Base-by-base conservation (phyloP, 345 rosid species). In the Triadica sebifera region DNA sequence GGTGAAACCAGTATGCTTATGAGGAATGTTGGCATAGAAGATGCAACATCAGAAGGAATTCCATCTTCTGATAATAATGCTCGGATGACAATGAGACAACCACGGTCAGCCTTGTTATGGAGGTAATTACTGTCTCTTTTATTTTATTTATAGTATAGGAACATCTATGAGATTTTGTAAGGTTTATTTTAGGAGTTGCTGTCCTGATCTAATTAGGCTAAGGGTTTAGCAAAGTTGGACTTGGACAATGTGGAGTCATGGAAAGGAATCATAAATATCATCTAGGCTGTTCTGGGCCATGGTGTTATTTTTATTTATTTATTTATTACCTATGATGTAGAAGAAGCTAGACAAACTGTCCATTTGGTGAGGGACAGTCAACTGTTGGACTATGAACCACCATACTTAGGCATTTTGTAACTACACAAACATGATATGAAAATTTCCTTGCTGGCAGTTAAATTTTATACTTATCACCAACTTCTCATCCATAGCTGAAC, bases 31-130 rank as follows among this genome's bases (percentile, higher is more conserved):
- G 82, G 85, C 76, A 69, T 81, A 70, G 92, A 90, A 43, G 90
- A 87, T 76, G 77, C 81, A 69, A 45, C 70, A 58, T 72, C 85
- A 8, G 92, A 89, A 75, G 92, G 83, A 75, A 59, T 74, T 65
- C 24, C 75, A 60, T 77, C 85, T 39, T 65, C 77, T 47, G 94
- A 92, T 74, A 85, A 73, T 70, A 81, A 84, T 83, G 77, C 91
- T 85, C 86, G 81, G 63, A 78, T 87, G 73, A 82, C 85, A 34
- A 77, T 78, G 66, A 87, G 92, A 82, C 89, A 89, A 81, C 91
- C 94, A 64, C 88, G 87, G 58, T 91, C 99, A 70, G 96, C 93
- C 75, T 83, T 96, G 76, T 74, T 96, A 78, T 96, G 99, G 99
- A 93, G 99, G 99, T 95, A 91, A 69, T 39, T 29, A 64, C 22